Conservation (phyloP, 202 grass and related monocot genomes). For the Sporobolus alterniflorus region DNA sequence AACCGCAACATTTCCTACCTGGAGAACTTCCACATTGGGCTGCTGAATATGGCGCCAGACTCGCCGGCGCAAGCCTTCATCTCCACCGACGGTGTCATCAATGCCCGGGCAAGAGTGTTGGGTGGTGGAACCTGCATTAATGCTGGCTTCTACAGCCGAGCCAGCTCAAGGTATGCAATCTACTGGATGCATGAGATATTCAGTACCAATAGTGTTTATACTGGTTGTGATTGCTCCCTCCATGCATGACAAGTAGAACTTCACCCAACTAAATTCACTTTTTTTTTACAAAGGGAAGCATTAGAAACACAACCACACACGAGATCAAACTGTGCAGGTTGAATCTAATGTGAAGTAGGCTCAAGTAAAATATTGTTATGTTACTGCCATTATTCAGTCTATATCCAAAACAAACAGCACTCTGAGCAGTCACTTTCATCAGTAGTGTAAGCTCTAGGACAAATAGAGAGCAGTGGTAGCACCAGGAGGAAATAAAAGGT, state of each 20-base stretch:
- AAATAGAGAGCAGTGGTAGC: slow-evolving; percentile 27
- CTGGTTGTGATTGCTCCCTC: slow-evolving; percentile 5
- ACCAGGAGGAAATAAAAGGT: slow-evolving; percentile 36
- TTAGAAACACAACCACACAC: background rate
- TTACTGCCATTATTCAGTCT: slow-evolving; percentile 16
- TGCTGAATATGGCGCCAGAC: slow-evolving; percentile 69
- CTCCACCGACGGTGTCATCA: slow-evolving; percentile 98
- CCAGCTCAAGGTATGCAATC: slow-evolving; percentile 79
- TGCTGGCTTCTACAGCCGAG: slow-evolving; percentile 95
- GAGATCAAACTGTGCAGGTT: background rate
- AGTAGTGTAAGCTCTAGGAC: slow-evolving; percentile 30
- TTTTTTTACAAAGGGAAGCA: background rate
- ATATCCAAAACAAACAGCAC: background rate
- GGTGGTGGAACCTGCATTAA: slow-evolving; percentile 96
- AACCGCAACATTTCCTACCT: slow-evolving; percentile 89
- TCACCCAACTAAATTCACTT: background rate
- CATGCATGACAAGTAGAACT: slow-evolving; percentile 6
- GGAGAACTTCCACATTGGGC: slow-evolving; percentile 96
- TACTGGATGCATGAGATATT: slow-evolving; percentile 20
- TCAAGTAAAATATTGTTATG: background rate
- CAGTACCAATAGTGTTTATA: background rate
- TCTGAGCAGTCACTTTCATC: slow-evolving; percentile 19
- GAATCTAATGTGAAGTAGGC: slow-evolving; percentile 13
- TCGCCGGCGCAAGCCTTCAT: slow-evolving; percentile 84
- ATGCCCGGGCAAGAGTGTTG: slow-evolving; percentile 82